These are phyloP conservation scores for Stemphylium lycopersici DNA, from an alignment of 2,329 filamentous ascomycete genomes.

Conservation along the genomic window DNA sequence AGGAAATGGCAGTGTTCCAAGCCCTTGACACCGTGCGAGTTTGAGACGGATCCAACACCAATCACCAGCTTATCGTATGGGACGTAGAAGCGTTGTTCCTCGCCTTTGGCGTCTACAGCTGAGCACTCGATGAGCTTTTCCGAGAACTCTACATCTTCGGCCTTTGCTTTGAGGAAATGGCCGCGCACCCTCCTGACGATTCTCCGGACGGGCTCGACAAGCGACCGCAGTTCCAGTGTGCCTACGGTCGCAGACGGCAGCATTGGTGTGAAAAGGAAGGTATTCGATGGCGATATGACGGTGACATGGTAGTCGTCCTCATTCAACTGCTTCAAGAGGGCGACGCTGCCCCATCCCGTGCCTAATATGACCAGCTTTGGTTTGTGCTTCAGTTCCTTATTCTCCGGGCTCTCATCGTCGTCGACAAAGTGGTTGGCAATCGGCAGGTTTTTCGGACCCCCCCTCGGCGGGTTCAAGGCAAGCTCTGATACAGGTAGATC, in stretches of 20 bases:
- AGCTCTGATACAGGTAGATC: slow-evolving; percentile 86
- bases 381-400: slow-evolving; percentile 78
- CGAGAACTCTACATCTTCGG: slow-evolving; percentile 89
- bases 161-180: slow-evolving; percentile 86
- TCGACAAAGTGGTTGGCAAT: slow-evolving; percentile 88
- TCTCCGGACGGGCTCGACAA: slow-evolving; percentile 90
- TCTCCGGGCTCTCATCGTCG: slow-evolving; percentile 79
- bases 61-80: slow-evolving; percentile 97
- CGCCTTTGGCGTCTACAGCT: slow-evolving; percentile 71
- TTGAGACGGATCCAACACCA: slow-evolving; percentile 89
- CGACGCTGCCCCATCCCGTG: slow-evolving; percentile 93
- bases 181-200: slow-evolving; percentile 80
- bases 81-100: slow-evolving; percentile 85
- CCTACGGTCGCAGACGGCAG: slow-evolving; percentile 95
- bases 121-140: slow-evolving; percentile 88
- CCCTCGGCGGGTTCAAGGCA: slow-evolving; percentile 78
- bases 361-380: slow-evolving; percentile 91
- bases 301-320: slow-evolving; percentile 95
- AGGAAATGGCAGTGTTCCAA: slow-evolving; percentile 93
- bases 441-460: slow-evolving; percentile 93
- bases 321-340: slow-evolving; percentile 86
- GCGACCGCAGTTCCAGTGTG: slow-evolving; percentile 85
- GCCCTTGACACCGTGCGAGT: slow-evolving; percentile 93
- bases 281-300: slow-evolving; percentile 91
- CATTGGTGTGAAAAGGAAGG: slow-evolving; percentile 99